Evolutionary conservation across 2,329 filamentous ascomycete genomes (phyloP), one percentile per base, ranked within the genome.

Genomic region (Paramyrothecium roridum): DNA sequence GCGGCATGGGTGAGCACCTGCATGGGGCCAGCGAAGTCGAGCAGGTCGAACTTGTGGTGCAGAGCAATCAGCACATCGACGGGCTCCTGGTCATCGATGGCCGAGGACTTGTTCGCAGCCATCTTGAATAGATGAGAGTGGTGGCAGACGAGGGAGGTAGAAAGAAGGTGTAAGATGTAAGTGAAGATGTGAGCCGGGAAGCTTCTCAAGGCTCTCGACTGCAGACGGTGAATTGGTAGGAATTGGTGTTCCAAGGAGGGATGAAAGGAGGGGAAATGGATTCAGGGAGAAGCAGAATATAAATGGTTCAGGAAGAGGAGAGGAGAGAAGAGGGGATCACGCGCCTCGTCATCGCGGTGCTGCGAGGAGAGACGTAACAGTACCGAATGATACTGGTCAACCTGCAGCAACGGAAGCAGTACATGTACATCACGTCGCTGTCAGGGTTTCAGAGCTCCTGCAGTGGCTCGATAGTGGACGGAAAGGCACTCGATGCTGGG

Each of bases 1-100:
- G 76, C 75, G 56, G 81, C 80, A 50, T 67, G 69, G 59, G 70
- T 70, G 55, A 86, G 73, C 58, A 78, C 76, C 73, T 84, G 78
- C 52, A 81, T 67, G 47, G 81, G 77, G 60, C 80, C 82, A 55
- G 80, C 78, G 62, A 85, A 79, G 74, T 85, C 82, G 61, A 84
- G 64, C 56, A 85, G 69, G 67, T 85, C 75, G 68, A 85, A 86
- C 68, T 83, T 82, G 67, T 77, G 72, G 54, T 86, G 82, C 63
- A 86, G 76, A 63, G 78, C 82, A 71, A 86, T 79, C 67, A 86
- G 80, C 61, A 85, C 80, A 60, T 84, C 77, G 65, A 85, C 75
- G 61, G 81, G 81, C 69, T 85, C 79, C 57, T 71, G 68, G 67
- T 84, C 81, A 65, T 77, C 76, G 70, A 82, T 80, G 68, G 81